These are phyloP conservation scores for Emmonsiellopsis sp. DNA, from an alignment of 2,329 filamentous ascomycete genomes.

Conservation along the genomic window DNA sequence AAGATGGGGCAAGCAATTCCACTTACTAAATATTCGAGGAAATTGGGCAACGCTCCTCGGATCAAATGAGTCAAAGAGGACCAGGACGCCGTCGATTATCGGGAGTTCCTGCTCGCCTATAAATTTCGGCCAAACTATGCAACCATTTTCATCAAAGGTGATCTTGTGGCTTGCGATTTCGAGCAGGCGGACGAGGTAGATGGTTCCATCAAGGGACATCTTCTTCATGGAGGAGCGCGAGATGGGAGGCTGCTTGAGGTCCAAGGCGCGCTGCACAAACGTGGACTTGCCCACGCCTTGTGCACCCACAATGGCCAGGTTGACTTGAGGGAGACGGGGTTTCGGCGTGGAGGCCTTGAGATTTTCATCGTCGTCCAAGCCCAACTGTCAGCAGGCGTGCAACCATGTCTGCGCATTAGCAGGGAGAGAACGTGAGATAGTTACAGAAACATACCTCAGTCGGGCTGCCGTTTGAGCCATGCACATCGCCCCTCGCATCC, in stretches of 20 bases:
- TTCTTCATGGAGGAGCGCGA: conserved; percentile 40
- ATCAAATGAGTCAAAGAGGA: conserved; percentile 81
- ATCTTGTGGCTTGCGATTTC: conserved; percentile 48
- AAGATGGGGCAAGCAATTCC: conserved; percentile 8
- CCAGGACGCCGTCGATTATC: conserved; percentile 70
- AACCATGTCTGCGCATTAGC: neutral
- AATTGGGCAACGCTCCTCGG: conserved; percentile 65
- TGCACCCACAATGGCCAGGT: conserved; percentile 49
- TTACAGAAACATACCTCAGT: conserved; percentile 27
- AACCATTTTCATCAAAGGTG: conserved; percentile 39
- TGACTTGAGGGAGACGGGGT: conserved; percentile 43
- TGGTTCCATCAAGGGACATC: conserved; percentile 47
- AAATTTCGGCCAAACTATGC: conserved; percentile 42
- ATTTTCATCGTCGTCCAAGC: neutral
- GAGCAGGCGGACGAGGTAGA: conserved; percentile 49
- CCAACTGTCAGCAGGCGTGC: neutral
- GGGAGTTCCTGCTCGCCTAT: conserved; percentile 61
- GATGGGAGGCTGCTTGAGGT: conserved; percentile 38
- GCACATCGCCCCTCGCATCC: conserved; percentile 3
- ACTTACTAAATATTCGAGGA: conserved; percentile 70
- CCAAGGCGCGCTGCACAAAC: conserved; percentile 50
- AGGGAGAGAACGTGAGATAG: too few relatives aligned
- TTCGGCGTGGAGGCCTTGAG: conserved; percentile 16
- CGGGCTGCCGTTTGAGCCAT: conserved; percentile 5
- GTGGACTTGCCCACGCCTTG: conserved; percentile 49